Conservation (phyloP, 1,284 basidiomycete genomes). For the Crepidotus sp. region DNA sequence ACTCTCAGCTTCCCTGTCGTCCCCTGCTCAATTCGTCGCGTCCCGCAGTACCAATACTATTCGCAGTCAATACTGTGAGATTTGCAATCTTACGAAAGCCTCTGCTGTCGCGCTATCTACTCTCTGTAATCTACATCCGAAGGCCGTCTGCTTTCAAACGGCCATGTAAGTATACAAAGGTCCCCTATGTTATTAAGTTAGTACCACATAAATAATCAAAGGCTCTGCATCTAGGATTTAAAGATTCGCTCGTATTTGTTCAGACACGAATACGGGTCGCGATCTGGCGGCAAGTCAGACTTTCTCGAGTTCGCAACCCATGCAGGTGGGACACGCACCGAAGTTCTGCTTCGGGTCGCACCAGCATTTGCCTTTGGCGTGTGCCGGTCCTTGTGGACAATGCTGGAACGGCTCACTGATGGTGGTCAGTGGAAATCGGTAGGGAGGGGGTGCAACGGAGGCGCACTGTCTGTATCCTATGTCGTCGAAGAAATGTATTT, state of each 20-base stretch:
- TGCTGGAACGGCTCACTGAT: constrained; percentile 69
- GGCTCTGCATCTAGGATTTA: not conserved
- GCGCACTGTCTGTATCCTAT: constrained; percentile 39
- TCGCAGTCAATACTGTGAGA: constrained; percentile 69
- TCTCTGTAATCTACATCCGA: constrained; percentile 14
- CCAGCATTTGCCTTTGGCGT: constrained; percentile 60
- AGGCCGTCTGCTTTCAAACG: not conserved
- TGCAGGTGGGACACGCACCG: constrained; percentile 31
- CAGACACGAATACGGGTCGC: constrained; percentile 71
- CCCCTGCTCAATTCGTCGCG: not conserved
- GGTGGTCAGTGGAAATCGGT: constrained; percentile 43
- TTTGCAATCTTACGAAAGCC: not conserved
- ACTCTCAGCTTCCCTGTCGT: constrained; percentile 1
- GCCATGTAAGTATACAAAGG: constrained; percentile 7
- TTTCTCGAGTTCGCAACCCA: not conserved
- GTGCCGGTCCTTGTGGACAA: constrained; percentile 55
- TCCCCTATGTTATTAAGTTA: not conserved
- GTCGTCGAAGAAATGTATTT: constrained; percentile 74
- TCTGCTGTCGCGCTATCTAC: constrained; percentile 16
- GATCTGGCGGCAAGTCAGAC: constrained; percentile 37
- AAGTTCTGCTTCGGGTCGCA: constrained; percentile 57
- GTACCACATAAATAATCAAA: constrained; percentile 1
- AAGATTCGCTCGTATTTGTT: constrained; percentile 11
- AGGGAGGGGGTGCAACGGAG: not conserved
- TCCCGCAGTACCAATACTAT: constrained; percentile 61